A percentile compares a stretch with the other conserved stretches of the same genome.
These are phyloP conservation scores for Rhodotorula sphaerocarpa DNA, from an alignment of 768 basidiomycete species.

Conservation along the genomic window DNA sequence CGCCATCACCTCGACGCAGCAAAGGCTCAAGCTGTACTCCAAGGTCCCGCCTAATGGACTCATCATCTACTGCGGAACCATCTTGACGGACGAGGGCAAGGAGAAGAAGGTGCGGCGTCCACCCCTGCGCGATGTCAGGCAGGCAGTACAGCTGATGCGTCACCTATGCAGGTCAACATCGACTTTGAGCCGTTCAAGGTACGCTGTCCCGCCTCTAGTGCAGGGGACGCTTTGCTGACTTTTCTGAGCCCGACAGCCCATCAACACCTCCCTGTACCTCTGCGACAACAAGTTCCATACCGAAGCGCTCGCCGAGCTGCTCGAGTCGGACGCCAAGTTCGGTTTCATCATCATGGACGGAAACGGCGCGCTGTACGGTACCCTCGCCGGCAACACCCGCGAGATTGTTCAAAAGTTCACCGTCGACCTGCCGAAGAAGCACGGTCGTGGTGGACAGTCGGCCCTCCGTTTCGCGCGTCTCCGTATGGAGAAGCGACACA, in stretches of 20 bases:
- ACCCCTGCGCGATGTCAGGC: slow-evolving; percentile 54
- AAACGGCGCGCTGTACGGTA: slow-evolving; percentile 93
- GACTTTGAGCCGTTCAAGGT: slow-evolving; percentile 93
- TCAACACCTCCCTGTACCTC: slow-evolving; percentile 96
- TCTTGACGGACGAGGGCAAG: slow-evolving; percentile 92
- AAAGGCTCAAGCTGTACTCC: slow-evolving; percentile 91
- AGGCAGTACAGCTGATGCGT: neutral
- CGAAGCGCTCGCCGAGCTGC: slow-evolving; percentile 86
- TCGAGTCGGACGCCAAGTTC: slow-evolving; percentile 94
- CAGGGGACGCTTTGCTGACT: neutral
- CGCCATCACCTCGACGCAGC: slow-evolving; percentile 96
- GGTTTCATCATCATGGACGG: slow-evolving; percentile 99
- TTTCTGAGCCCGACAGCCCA: slow-evolving; percentile 49
- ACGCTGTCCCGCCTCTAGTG: neutral
- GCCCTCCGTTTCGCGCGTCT: slow-evolving; percentile 99
- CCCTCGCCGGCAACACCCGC: slow-evolving; percentile 90
- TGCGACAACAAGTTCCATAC: slow-evolving; percentile 99
- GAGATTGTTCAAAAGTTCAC: slow-evolving; percentile 97
- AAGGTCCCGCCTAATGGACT: slow-evolving; percentile 90
- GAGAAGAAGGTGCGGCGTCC: slow-evolving; percentile 71
- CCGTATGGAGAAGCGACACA: slow-evolving; percentile 97
- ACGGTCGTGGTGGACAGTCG: slow-evolving; percentile 99
- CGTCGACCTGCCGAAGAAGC: slow-evolving; percentile 98
- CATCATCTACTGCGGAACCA: slow-evolving; percentile 94
- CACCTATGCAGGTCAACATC: slow-evolving; percentile 52